Percentiles rank a stretch among this genome's conserved stretches.
Conservation (phyloP, 805 yeast genomes). For the Scheffersomyces amazonensis region DNA sequence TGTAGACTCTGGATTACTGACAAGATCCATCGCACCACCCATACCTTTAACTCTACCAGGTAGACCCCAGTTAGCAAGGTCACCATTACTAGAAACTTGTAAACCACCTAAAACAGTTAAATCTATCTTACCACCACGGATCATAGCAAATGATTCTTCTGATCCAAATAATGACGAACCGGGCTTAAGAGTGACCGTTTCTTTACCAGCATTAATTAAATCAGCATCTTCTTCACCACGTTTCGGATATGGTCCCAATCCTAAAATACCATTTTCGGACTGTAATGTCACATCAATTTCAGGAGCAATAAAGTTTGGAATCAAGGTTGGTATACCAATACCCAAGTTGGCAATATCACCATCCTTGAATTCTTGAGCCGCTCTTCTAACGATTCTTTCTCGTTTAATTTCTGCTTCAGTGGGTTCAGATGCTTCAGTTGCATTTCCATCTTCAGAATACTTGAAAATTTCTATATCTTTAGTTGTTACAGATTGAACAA, state of each 20-base stretch:
- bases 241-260: conserved; percentile 45
- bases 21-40: conserved; percentile 57
- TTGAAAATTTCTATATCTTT: conserved; percentile 42
- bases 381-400: conserved; percentile 38
- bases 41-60: conserved; percentile 52
- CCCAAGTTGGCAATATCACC: conserved; percentile 47
- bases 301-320: conserved; percentile 37
- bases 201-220: conserved; percentile 50
- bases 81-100: conserved; percentile 47
- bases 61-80: conserved; percentile 52
- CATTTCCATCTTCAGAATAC: conserved; percentile 10
- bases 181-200: conserved; percentile 42
- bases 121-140: conserved; percentile 44
- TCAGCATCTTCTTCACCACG: conserved; percentile 45
- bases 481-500: conserved; percentile 39
- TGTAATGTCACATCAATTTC: conserved; percentile 40
- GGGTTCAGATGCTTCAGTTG: conserved; percentile 2
- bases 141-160: conserved; percentile 50
- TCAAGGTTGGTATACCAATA: conserved; percentile 52
- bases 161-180: conserved; percentile 51
- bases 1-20: conserved; percentile 43
- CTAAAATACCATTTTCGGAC: conserved; percentile 49
- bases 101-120: conserved; percentile 48
- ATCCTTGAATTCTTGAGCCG: conserved; percentile 43
- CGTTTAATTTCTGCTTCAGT: conserved; percentile 18